These are phyloP conservation scores for Rhizopogon sp. DNA, from an alignment of 768 basidiomycete species.

Conservation along the genomic window DNA sequence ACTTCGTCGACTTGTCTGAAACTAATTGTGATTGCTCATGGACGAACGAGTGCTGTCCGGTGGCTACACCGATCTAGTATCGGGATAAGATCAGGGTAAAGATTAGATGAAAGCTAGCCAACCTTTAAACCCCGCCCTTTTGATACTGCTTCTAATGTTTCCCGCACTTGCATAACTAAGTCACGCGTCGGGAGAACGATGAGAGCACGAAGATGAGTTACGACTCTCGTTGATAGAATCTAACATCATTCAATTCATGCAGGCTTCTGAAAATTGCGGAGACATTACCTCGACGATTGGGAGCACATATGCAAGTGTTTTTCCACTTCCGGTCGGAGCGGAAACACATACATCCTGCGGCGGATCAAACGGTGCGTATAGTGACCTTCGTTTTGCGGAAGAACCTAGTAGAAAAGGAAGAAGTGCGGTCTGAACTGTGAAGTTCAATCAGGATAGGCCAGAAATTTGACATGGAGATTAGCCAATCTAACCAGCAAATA, in stretches of 20 bases:
- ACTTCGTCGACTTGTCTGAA: constrained; percentile 52
- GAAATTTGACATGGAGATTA: not conserved
- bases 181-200: constrained; percentile 93
- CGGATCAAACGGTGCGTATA: constrained; percentile 64
- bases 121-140: constrained; percentile 90
- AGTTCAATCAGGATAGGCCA: constrained; percentile 9
- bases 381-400: constrained; percentile 30
- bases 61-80: constrained; percentile 67
- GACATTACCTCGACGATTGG: constrained; percentile 79
- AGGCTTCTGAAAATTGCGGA: not conserved
- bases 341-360: constrained; percentile 88
- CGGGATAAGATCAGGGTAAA: not conserved
- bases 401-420: constrained; percentile 73
- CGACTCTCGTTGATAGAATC: constrained; percentile 66
- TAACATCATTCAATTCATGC: constrained; percentile 21
- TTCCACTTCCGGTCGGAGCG: constrained; percentile 97
- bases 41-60: constrained; percentile 91
- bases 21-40: constrained; percentile 87
- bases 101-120: not conserved
- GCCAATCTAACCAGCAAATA: constrained; percentile 74
- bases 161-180: constrained; percentile 85
- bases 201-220: constrained; percentile 83
- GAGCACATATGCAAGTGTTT: constrained; percentile 93
- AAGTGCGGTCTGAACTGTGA: constrained; percentile 81
- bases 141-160: constrained; percentile 81